Base-by-base conservation (phyloP, 2,329 filamentous ascomycete genomes). In the Trichoderma pleuroti region DNA sequence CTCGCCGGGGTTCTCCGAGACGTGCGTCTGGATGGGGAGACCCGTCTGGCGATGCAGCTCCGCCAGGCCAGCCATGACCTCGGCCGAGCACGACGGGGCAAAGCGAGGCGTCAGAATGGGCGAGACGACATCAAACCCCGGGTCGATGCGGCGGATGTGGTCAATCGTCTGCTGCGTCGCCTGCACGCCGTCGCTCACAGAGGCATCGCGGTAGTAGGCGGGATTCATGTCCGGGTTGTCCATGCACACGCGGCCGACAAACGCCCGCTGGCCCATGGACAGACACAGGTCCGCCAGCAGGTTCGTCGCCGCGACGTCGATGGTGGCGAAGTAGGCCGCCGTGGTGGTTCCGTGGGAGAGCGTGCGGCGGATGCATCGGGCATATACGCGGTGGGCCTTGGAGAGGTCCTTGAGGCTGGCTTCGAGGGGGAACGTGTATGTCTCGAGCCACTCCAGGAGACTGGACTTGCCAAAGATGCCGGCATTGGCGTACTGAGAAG, bases 201-300 rank as follows among this genome's bases (percentile, higher is more conserved):
- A 89, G 70, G 87, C 87, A 78, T 99, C 96, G 26, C 90, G 86
- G 82, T 98, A 98, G 82, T 91, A 92, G 1, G 87, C 86, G 0
- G 94, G 94, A 46, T 89, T 91, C 5, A 92, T 81, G 0, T 82
- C 79, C 0, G 80, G 79, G 34, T 87, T 86, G 79, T 98, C 93
- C 96, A 99, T 98, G 84, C 94, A 98, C n/a, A 97, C 93, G 52
- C 96, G 87, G 36, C 96, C 96, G 52, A 99, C 88, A 74, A 98
- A 92, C 8, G 96, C 96, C 67, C 96, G 87, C 82, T 99, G 96
- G 57, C 96, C 96, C 30, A 88, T 83, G 0, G 82, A 78, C n/a
- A 93, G 85, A 77, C 95, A 98, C 21, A 98, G 87, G 73, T 93
- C 89, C 0, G 94, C 92, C 7, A 99, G 90, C 9, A 97, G 86